Evolutionary conservation across 1,139 yeast genomes (phyloP).

Genomic region (Candida pseudocylindracea): DNA sequence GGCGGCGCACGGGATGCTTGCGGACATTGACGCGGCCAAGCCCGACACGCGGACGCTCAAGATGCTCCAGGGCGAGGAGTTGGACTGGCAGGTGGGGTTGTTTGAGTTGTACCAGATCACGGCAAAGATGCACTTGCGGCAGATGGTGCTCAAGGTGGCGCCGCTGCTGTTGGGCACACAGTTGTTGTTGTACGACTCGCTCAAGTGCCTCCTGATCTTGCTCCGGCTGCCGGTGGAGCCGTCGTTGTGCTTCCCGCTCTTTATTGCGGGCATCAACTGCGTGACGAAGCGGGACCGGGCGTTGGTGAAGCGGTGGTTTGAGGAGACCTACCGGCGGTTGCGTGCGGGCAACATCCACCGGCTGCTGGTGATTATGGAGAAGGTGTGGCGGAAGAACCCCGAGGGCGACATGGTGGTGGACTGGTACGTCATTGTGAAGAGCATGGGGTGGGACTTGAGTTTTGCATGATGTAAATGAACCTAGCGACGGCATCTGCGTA

Average conservation of each 20-base stretch:
- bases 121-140: constrained; percentile 45
- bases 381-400: constrained; percentile 19
- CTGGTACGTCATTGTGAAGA: constrained; percentile 44
- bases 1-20: constrained; percentile 24
- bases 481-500: too few relatives aligned
- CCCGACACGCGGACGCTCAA: constrained; percentile 32
- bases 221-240: constrained; percentile 51
- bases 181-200: constrained; percentile 27
- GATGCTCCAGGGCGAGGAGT: constrained; percentile 25
- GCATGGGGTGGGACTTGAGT: constrained; percentile 57
- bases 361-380: constrained; percentile 33
- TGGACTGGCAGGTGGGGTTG: constrained; percentile 43
- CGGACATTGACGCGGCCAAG: constrained; percentile 22
- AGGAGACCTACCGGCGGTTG: constrained; percentile 32
- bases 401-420: constrained; percentile 17
- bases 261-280: constrained; percentile 56
- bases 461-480: constrained; percentile 20
- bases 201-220: constrained; percentile 35
- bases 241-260: constrained; percentile 51
- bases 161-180: constrained; percentile 48
- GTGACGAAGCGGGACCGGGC: constrained; percentile 24
- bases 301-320: constrained; percentile 28
- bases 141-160: constrained; percentile 34
- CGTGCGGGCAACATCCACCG: constrained; percentile 47
- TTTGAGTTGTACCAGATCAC: constrained; percentile 57